Conservation (phyloP, 495 filamentous ascomycete species). For the Aspergillus campestris region DNA sequence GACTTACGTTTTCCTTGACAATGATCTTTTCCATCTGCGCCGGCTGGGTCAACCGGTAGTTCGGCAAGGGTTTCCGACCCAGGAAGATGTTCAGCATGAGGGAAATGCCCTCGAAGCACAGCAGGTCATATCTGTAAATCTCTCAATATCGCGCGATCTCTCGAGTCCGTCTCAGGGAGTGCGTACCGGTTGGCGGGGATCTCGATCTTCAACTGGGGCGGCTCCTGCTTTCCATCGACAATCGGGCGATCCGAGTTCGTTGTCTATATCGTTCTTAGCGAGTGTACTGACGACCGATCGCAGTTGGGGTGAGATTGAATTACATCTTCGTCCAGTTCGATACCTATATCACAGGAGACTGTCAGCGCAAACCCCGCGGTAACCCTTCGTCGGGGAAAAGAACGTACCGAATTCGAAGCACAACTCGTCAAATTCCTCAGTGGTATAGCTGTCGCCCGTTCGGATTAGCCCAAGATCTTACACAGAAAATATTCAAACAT, state of each 20-base stretch:
- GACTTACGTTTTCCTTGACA: constrained; percentile 59
- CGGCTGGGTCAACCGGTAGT: constrained; percentile 66
- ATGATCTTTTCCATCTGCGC: constrained; percentile 73
- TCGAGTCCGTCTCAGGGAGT: neutral
- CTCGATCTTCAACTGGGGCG: constrained; percentile 93
- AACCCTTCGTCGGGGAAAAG: constrained; percentile 2
- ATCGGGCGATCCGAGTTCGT: constrained; percentile 64
- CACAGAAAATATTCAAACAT: too few species aligned
- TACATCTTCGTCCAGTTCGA: constrained; percentile 95
- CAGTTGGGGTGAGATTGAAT: neutral
- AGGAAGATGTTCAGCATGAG: constrained; percentile 94
- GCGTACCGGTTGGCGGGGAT: constrained; percentile 85
- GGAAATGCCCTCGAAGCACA: constrained; percentile 96
- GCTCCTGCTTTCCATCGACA: constrained; percentile 71
- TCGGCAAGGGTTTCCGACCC: constrained; percentile 62
- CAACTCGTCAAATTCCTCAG: constrained; percentile 88
- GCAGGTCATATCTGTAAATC: constrained; percentile 76
- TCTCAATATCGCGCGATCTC: constrained; percentile 15
- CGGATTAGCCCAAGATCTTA: too few species aligned
- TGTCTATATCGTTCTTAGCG: constrained; percentile 41
- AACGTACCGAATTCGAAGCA: constrained; percentile 92
- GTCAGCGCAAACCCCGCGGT: constrained; percentile 31
- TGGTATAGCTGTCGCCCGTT: constrained; percentile 58
- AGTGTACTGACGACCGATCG: neutral
- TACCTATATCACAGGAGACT: constrained; percentile 40